Evolutionary conservation across 768 basidiomycete species (phyloP), one percentile per base, ranked within the genome.

Genomic region (Russula dissimulans): DNA sequence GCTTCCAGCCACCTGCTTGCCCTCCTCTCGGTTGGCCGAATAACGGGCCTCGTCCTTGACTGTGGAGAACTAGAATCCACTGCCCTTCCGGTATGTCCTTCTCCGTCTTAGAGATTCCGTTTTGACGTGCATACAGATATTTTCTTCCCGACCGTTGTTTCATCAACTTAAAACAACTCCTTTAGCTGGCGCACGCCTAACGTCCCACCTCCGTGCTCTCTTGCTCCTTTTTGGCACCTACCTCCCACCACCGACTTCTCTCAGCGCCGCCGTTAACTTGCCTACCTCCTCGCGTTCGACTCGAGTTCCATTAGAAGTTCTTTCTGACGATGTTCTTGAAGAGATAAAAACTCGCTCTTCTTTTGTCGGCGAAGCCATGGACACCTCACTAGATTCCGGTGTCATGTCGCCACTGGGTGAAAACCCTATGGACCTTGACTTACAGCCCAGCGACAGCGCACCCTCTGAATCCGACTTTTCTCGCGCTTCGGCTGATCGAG

Each of bases 21-120:
- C 4, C 76, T 98, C 14, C 78, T 97, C 61, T 85, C 93, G 2
- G 83, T 85, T 7, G 97, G 97, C 11, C 78, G 91, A 60, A 88
- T 94, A 65, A 95, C 94, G 1, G 97, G 95, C 6, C 81, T 99
- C 14, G 95, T 98, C 1, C 75, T 98, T 3, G 97, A 99, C 69
- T 87, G 86, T 65, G 97, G 97, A 1, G 86, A 95, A 70, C 78
- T 95, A 4, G 97, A 98, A 71, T 90, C 93, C 0, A 87, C 86
- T 4, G 84, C 84, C 5, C 78, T 97, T 22, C 94, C 97, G 0
- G 95, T 95, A 66, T 56, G 89, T 74, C 9, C 26, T 6, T 12
- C 57, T 15, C 42, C 48, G 5, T 34, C 41, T 11, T 38, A n/a
- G 32, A 4, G 22, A 18, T 47, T 47, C 38, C 57, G 56, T 49